phyloP scores from a whole-genome alignment of 345 rosid species.

The Lenwebbia sp. region DNA sequence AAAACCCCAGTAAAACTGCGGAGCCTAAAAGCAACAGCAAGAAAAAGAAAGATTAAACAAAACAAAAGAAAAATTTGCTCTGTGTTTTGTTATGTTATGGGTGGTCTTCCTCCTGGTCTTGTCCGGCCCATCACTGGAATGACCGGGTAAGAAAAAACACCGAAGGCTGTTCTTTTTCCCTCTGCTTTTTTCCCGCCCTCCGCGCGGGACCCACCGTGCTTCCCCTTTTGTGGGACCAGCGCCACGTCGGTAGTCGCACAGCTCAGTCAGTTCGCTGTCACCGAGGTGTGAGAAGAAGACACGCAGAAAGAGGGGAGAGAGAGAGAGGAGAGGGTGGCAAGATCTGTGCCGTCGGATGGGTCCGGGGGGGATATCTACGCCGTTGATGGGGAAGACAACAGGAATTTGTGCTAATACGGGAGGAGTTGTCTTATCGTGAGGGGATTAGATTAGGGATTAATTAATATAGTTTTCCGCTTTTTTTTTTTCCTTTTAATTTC shows the following conservation, averaged over 20 bases:
- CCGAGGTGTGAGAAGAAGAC: conserved; percentile 35
- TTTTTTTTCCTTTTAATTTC: neutral
- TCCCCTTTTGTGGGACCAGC: neutral
- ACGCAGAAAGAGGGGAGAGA: neutral
- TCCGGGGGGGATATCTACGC: neutral
- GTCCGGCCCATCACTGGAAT: neutral
- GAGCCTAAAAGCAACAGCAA: neutral
- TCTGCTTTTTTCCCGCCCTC: neutral
- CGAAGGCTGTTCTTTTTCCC: too few relatives aligned
- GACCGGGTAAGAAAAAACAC: neutral
- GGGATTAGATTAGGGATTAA: neutral
- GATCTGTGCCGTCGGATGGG: conserved; percentile 21
- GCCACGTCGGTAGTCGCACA: neutral
- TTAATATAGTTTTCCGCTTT: neutral
- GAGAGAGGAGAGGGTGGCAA: conserved; percentile 9
- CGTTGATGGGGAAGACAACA: conserved; percentile 12
- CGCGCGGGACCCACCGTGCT: neutral
- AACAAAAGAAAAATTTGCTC: neutral
- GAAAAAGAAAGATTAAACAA: neutral
- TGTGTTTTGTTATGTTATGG: neutral
- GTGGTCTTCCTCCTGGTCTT: neutral
- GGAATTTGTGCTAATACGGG: conserved; percentile 12
- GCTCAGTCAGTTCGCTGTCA: conserved; percentile 18
- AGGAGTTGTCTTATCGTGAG: neutral
- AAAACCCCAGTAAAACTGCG: neutral